Base-by-base conservation (phyloP, 768 basidiomycete species). In the Lactifluus hygrophoroides region DNA sequence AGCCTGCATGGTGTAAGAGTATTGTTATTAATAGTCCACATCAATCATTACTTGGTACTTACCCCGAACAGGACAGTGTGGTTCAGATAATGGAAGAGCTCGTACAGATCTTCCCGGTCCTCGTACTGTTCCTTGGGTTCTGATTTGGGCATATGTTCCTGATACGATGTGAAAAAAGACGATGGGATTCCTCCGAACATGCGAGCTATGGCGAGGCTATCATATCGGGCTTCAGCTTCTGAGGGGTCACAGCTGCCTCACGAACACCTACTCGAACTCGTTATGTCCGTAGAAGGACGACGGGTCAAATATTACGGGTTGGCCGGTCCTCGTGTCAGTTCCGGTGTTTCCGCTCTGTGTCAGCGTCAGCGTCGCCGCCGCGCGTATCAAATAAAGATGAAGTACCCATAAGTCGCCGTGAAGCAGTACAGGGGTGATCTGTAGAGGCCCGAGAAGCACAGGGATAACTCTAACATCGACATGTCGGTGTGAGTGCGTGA, bases 371-470 rank as follows among this genome's bases (percentile, higher is more conserved):
- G 19, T 16, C 11, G 45, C 32, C 17, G 10, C 42, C 35, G 19
- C 34, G 34, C 37, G 21, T 9, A 40, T 54, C 55, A 47, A 42
- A 44, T 51, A 32, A 68, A 80, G 54, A 44, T 51, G 34, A 68
- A 80, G 54, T 69, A 86, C 88, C 88, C 89, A 91, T 35, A 90
- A 75, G 67, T 90, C 89, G 1, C 89, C 89, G 61, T 91, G 89
- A 10, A 90, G 68, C 21, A 90, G 76, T 2, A 84, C 86, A 1
- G 89, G 89, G 42, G 80, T 69, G 30, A 88, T 76, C 11, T 69
- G 68, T 52, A 90, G 70, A 2, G 76, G 70, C 16, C 78, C 77
- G 42, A 91, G 77, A 25, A 91, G 73, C 64, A 78, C 78, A 2
- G 89, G 87, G 65, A 90, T 83, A n/a, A 85, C 84, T 49, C 88